phyloP scores from a whole-genome alignment of 1,284 basidiomycete species.

The Leccinum angustisporum region DNA sequence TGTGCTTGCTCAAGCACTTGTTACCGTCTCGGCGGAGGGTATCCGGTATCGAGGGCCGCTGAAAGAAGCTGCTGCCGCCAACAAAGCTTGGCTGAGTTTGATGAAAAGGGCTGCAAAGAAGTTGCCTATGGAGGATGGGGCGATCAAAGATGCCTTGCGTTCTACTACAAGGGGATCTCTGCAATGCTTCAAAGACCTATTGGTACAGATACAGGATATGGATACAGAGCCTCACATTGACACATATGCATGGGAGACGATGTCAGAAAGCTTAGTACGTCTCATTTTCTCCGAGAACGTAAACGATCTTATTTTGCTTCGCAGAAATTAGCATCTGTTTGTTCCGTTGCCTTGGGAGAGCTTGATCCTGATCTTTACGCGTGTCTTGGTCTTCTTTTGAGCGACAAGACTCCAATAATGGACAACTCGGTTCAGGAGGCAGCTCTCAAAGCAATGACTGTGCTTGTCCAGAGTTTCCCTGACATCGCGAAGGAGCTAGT shows the following conservation, averaged over 20 bases:
- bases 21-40: constrained; percentile 38
- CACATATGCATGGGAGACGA: constrained; percentile 85
- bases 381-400: constrained; percentile 75
- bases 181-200: constrained; percentile 72
- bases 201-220: constrained; percentile 77
- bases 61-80: constrained; percentile 76
- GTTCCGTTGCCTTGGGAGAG: constrained; percentile 72
- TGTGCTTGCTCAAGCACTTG: constrained; percentile 74
- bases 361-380: constrained; percentile 72
- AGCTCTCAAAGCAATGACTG: constrained; percentile 77
- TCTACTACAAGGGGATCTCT: constrained; percentile 58
- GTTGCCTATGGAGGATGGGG: constrained; percentile 33
- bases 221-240: constrained; percentile 74
- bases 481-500: constrained; percentile 78
- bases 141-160: constrained; percentile 45
- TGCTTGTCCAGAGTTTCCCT: constrained; percentile 85
- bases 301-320: not conserved
- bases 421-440: constrained; percentile 85
- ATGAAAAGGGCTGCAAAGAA: constrained; percentile 52
- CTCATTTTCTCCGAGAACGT: not conserved
- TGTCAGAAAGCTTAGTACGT: constrained; percentile 76
- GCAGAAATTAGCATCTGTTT: constrained; percentile 87
- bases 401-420: constrained; percentile 77
- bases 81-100: constrained; percentile 74
- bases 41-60: constrained; percentile 37